A percentile compares a stretch with the other conserved stretches of the same genome.
These are phyloP conservation scores for Nannizzia gypsea DNA, from an alignment of 2,329 filamentous ascomycete species.

Conservation along the genomic window DNA sequence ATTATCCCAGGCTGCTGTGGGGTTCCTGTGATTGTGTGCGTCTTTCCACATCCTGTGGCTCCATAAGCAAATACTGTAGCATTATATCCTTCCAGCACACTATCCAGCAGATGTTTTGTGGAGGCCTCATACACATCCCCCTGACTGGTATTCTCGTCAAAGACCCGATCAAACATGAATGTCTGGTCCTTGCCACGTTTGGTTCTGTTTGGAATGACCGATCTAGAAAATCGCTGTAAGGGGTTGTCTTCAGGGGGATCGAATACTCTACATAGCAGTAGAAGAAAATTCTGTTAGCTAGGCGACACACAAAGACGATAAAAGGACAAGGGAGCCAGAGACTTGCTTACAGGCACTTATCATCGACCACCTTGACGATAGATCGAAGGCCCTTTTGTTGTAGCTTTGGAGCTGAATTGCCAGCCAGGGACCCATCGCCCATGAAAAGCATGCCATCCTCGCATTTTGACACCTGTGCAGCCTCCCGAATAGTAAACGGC, in stretches of 20 bases:
- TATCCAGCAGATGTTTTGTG: conserved; percentile 79
- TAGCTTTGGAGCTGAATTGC: conserved; percentile 69
- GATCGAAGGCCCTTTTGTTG: conserved; percentile 75
- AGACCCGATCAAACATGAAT: conserved; percentile 91
- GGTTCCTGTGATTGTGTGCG: conserved; percentile 91
- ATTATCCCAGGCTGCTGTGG: conserved; percentile 91
- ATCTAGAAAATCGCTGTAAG: conserved; percentile 74
- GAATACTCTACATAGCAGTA: conserved; percentile 59
- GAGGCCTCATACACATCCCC: conserved; percentile 92
- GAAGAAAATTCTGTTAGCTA: not conserved
- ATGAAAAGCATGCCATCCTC: conserved; percentile 87
- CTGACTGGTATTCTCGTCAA: conserved; percentile 89
- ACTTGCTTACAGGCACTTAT: conserved; percentile 73
- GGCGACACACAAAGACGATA: conserved; percentile 3
- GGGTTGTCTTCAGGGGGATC: conserved; percentile 93
- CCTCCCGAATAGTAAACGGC: conserved; percentile 74
- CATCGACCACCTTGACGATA: conserved; percentile 92
- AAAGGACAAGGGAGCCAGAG: too few species aligned
- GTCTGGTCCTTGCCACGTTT: conserved; percentile 96
- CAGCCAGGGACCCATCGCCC: conserved; percentile 93
- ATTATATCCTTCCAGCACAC: conserved; percentile 93
- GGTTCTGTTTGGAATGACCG: conserved; percentile 60
- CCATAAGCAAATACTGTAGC: conserved; percentile 98
- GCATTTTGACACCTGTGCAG: conserved; percentile 64
- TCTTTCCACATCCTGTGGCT: conserved; percentile 95